A percentile compares a stretch with the other conserved stretches of the same genome.
These are phyloP conservation scores for Uronychia setigera DNA, from an alignment of 73 alveolate species.

Conservation along the genomic window DNA sequence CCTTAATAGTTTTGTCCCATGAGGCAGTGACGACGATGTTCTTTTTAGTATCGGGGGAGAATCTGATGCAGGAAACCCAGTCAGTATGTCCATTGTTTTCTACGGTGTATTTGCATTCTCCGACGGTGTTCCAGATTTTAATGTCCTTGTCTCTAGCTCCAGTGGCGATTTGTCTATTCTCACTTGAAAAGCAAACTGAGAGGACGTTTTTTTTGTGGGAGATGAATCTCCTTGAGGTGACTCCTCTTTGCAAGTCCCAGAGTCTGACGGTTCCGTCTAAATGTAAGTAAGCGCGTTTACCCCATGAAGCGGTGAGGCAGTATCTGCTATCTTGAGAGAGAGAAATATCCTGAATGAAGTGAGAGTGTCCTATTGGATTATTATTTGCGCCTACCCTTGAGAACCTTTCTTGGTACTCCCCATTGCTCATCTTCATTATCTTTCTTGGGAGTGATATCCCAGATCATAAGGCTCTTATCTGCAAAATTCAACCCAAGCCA, in stretches of 20 bases:
- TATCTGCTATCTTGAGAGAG: constrained; percentile 93
- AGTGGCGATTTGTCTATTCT: constrained; percentile 95
- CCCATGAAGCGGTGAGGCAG: constrained; percentile 95
- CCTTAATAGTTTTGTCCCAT: constrained; percentile 90
- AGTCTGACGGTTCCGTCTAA: constrained; percentile 94
- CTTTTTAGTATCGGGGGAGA: constrained; percentile 84
- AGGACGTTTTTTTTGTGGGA: constrained; percentile 96
- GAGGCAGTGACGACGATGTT: constrained; percentile 87
- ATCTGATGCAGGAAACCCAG: constrained; percentile 89
- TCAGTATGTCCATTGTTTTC: constrained; percentile 85
- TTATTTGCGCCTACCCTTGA: constrained; percentile 35
- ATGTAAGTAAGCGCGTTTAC: not conserved
- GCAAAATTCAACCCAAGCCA: not conserved
- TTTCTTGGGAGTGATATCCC: constrained; percentile 72
- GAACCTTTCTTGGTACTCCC: constrained; percentile 63
- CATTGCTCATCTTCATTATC: constrained; percentile 65
- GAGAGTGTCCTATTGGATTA: constrained; percentile 67
- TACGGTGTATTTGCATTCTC: constrained; percentile 91
- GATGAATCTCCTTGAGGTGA: constrained; percentile 84
- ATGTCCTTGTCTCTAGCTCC: constrained; percentile 96
- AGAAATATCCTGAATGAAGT: constrained; percentile 86
- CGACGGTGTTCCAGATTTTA: constrained; percentile 97
- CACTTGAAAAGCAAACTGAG: constrained; percentile 95
- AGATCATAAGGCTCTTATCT: constrained; percentile 56
- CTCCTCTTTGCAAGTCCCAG: constrained; percentile 93